Percentiles rank a stretch among this genome's conserved stretches.
Conservation (phyloP, 768 basidiomycete species). For the Filobasidium wieringae region DNA sequence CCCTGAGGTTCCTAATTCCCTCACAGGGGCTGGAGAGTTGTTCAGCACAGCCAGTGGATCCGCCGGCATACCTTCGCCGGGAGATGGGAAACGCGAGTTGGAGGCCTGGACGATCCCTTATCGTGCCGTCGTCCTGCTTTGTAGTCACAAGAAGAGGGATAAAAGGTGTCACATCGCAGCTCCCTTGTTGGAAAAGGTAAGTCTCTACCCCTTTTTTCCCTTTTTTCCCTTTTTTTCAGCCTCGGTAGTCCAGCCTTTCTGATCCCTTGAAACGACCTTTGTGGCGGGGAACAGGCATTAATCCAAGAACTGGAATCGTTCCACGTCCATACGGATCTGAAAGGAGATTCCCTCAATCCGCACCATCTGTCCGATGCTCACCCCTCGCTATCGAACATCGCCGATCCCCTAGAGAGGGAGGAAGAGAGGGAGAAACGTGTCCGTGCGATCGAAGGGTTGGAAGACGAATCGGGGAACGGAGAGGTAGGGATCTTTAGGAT, state of each 20-base stretch:
- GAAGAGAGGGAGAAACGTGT: slow-evolving; percentile 46
- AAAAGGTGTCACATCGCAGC: slow-evolving; percentile 83
- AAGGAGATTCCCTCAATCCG: slow-evolving; percentile 21
- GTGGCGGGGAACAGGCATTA: background rate
- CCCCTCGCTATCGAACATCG: slow-evolving; percentile 46
- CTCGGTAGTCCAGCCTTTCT: no score
- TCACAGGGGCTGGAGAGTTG: slow-evolving; percentile 56
- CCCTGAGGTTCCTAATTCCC: slow-evolving; percentile 54
- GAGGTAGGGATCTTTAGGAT: slow-evolving; percentile 63
- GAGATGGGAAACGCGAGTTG: slow-evolving; percentile 41
- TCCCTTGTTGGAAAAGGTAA: slow-evolving; percentile 42
- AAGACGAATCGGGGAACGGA: slow-evolving; percentile 48
- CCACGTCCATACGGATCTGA: slow-evolving; percentile 28
- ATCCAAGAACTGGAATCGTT: slow-evolving; percentile 10
- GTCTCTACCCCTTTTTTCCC: no score
- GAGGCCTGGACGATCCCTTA: slow-evolving; percentile 77
- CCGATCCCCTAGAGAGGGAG: slow-evolving; percentile 47
- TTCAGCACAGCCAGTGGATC: slow-evolving; percentile 43
- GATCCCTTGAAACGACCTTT: no score
- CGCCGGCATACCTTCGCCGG: slow-evolving; percentile 3
- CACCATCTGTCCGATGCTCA: slow-evolving; percentile 42
- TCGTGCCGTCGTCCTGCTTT: slow-evolving; percentile 75
- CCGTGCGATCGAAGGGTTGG: slow-evolving; percentile 47
- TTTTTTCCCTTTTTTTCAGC: no score
- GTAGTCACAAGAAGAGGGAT: slow-evolving; percentile 80